Percentiles rank a stretch among this genome's conserved stretches.
phyloP scores from a whole-genome alignment of 495 filamentous ascomycete species.

The Neurospora hispaniola region DNA sequence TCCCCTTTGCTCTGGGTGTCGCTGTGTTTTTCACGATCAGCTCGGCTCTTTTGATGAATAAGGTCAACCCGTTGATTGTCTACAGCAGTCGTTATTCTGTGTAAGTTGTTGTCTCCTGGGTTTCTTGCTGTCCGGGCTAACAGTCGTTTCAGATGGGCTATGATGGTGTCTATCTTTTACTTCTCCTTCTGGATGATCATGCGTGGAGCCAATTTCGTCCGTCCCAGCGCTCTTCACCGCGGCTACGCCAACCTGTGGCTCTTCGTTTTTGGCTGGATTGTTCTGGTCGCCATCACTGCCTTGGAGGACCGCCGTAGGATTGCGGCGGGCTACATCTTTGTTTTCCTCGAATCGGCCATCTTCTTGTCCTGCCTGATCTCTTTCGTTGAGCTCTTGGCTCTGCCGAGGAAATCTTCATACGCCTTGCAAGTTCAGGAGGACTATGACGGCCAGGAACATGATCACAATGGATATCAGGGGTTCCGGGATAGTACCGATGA shows the following conservation, averaged over 20 bases:
- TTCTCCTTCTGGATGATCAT: constrained; percentile 76
- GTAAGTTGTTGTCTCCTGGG: constrained; percentile 21
- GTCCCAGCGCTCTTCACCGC: constrained; percentile 80
- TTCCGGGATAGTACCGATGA: neutral
- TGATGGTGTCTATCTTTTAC: constrained; percentile 76
- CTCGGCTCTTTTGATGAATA: constrained; percentile 63
- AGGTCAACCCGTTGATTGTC: constrained; percentile 76
- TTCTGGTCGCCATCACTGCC: constrained; percentile 64
- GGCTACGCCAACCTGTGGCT: constrained; percentile 77
- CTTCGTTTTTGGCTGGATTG: constrained; percentile 59
- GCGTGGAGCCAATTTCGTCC: constrained; percentile 64
- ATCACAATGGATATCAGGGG: neutral
- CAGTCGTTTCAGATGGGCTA: constrained; percentile 47
- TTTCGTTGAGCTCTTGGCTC: constrained; percentile 66
- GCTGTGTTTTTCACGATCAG: constrained; percentile 62
- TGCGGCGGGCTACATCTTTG: constrained; percentile 69
- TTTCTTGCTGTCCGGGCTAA: constrained; percentile 11
- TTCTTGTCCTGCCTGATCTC: constrained; percentile 66
- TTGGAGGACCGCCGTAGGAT: constrained; percentile 60
- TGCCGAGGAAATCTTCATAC: constrained; percentile 62
- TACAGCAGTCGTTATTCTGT: constrained; percentile 81
- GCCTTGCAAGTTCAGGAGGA: constrained; percentile 38
- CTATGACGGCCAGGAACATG: constrained; percentile 32
- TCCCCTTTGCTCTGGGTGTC: constrained; percentile 62
- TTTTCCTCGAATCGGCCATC: constrained; percentile 65